These are phyloP conservation scores for Neurospora sp. DNA, from an alignment of 495 filamentous ascomycete genomes.

Conservation along the genomic window DNA sequence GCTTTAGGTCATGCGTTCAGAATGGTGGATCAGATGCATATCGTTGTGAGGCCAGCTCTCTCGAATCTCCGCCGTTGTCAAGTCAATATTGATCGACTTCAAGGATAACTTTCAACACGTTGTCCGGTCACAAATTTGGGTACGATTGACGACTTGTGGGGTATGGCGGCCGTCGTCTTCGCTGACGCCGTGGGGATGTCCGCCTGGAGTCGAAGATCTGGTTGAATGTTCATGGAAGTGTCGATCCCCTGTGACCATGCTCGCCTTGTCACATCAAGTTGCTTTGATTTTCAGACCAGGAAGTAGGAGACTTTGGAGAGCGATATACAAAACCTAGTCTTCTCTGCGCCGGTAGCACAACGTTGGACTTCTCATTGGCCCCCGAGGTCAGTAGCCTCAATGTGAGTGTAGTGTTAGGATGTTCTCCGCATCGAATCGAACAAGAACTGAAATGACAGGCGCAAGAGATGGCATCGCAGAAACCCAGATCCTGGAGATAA, in stretches of 20 bases:
- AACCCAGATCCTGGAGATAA: neutral
- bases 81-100: neutral
- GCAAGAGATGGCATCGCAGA: neutral
- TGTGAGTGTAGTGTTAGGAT: neutral
- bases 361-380: neutral
- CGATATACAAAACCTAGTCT: neutral
- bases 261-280: neutral
- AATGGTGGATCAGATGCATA: neutral
- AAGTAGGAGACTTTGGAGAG: neutral
- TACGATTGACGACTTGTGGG: neutral
- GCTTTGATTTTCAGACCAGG: neutral
- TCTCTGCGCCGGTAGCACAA: neutral
- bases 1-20: neutral
- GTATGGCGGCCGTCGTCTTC: neutral
- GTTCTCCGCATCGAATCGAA: neutral
- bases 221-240: neutral
- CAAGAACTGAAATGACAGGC: neutral
- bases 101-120: neutral
- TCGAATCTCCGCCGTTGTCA: neutral
- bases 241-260: neutral
- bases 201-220: neutral
- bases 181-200: neutral
- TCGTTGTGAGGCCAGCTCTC: neutral
- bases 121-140: neutral
- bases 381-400: neutral